Evolutionary conservation across 2,329 filamentous ascomycete genomes (phyloP), one percentile per base, ranked within the genome.

Genomic region (Orbilia quercus): DNA sequence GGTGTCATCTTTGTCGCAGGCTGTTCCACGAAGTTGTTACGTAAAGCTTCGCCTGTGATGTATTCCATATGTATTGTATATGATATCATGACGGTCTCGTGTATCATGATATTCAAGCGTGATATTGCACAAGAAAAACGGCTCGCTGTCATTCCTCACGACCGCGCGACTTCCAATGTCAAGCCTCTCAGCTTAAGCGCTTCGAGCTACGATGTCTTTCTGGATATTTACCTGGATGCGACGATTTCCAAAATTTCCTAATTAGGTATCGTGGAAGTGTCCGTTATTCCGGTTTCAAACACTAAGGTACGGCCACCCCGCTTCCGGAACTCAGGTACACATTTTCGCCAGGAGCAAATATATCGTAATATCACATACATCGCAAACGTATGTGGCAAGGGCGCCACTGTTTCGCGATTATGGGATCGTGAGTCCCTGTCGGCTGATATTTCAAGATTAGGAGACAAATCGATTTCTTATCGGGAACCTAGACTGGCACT

Each of bases 251-350:
- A 44, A 44, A n/a, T 4, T 44, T 44, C 9, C 40, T 5, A 44
- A n/a, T 14, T 44, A 7, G 40, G 40, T 6, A 48, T 48, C 45
- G 18, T n/a, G 45, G 23, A 48, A 7, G 40, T 44, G 23, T 11
- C 3, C 20, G 18, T 36, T n/a, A 53, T 53, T 28, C 48, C 25
- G 48, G 48, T 53, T 53, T 28, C 48, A n/a, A 53, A n/a, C n/a
- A 18, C 28, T 7, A 18, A 11, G 9, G n/a, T 22, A n/a, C 48
- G 7, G 7, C 14, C 4, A 14, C 16, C 11, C 53, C 53, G 53
- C 53, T 44, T 57, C 20, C 53, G 53, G 53, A 42, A 44, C 44
- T n/a, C 53, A 57, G 53, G 53, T 23, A 57, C 53, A 20, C 53
- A 16, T 18, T 34, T 7, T 44, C 20, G 36, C n/a, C 34, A 57